These are phyloP conservation scores for Macrophomina phaseolina DNA, from an alignment of 2,329 filamentous ascomycete genomes.

Conservation along the genomic window DNA sequence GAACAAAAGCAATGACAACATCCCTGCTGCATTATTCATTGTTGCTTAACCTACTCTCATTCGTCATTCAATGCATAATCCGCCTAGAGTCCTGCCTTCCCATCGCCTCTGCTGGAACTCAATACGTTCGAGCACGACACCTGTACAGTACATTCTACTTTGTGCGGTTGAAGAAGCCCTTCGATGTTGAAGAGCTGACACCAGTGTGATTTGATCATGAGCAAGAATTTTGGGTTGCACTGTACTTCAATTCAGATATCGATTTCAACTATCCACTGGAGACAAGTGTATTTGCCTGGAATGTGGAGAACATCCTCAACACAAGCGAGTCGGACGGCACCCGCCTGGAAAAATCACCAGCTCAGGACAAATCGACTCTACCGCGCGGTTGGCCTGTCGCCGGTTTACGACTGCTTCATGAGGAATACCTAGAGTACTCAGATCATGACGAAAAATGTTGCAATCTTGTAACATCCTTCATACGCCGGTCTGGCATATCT, in stretches of 20 bases:
- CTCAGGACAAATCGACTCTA: no score
- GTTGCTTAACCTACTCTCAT: slow-evolving; percentile 39
- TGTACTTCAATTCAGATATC: background rate
- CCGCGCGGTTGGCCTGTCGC: no score
- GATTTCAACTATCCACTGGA: background rate
- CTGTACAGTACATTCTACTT: background rate
- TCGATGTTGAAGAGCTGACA: background rate
- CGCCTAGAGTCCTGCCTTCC: slow-evolving; percentile 35
- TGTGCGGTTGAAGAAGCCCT: background rate
- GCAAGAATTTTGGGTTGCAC: background rate
- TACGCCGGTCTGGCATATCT: no score
- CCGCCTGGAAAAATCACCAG: no score
- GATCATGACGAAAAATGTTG: no score
- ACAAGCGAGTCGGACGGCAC: no score
- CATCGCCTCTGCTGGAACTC: slow-evolving; percentile 50
- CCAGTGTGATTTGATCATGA: background rate
- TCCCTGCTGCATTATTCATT: slow-evolving; percentile 34
- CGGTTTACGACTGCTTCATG: no score
- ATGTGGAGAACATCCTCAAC: no score
- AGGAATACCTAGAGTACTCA: no score
- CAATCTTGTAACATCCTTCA: no score
- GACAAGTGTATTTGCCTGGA: background rate
- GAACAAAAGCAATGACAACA: slow-evolving; percentile 38
- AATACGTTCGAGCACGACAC: background rate
- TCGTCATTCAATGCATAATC: slow-evolving; percentile 39